Conservation (phyloP, 495 filamentous ascomycete species). For the Aspergillus bridgeri region DNA sequence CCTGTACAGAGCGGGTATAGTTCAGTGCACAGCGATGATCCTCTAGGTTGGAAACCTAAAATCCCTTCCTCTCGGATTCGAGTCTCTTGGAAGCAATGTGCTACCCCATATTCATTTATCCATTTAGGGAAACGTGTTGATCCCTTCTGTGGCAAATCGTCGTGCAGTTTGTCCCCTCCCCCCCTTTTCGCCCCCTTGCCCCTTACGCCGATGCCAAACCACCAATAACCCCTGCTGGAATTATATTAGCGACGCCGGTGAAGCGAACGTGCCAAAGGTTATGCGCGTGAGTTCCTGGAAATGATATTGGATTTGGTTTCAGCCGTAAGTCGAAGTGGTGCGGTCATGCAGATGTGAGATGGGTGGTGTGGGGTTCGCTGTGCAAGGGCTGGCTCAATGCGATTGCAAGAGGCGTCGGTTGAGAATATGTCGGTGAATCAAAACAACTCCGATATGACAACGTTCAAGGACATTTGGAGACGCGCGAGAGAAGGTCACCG, state of each 20-base stretch:
- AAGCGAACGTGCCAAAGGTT: neutral
- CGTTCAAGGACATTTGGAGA: neutral
- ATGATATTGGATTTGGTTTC: neutral
- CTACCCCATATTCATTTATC: neutral
- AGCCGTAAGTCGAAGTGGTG: conserved; percentile 1
- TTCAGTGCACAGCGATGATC: neutral
- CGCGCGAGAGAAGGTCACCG: neutral
- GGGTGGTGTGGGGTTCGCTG: neutral
- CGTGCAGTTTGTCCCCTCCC: no score
- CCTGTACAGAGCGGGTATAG: neutral
- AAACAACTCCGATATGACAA: neutral
- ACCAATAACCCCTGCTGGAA: conserved; percentile 2
- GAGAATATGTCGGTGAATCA: neutral
- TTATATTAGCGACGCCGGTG: neutral
- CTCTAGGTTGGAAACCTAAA: neutral
- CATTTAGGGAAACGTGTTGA: neutral
- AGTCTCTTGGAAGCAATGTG: neutral
- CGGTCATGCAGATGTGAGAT: neutral
- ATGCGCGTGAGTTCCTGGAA: conserved; percentile 2
- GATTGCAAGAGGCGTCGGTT: neutral
- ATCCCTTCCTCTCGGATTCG: neutral
- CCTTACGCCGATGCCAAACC: conserved; percentile 2
- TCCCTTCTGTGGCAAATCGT: neutral
- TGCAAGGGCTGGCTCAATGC: neutral
- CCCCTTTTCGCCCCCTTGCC: neutral